A percentile compares a stretch with the other conserved stretches of the same genome.
Evolutionary conservation across 345 rosid species (phyloP).

Genomic region (Acer negundo): DNA sequence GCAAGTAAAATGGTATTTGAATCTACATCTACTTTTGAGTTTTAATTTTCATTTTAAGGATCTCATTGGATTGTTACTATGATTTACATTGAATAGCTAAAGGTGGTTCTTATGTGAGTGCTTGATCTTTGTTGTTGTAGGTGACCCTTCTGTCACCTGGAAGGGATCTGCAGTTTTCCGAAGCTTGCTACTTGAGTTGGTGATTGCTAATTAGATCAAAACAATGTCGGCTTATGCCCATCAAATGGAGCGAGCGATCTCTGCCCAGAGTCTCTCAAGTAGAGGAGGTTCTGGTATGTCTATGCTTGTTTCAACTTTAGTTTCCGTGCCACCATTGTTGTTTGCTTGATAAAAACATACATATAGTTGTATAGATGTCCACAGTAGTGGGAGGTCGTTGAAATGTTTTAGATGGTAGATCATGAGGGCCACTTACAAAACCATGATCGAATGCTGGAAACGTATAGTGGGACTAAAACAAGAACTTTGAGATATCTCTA

Average conservation of each 20-base stretch:
- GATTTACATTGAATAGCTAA: neutral
- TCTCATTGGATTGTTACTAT: slow-evolving; percentile 5
- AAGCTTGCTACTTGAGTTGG: slow-evolving; percentile 20
- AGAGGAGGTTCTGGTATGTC: slow-evolving; percentile 69
- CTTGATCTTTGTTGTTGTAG: slow-evolving; percentile 14
- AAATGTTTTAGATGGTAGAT: slow-evolving; percentile 6
- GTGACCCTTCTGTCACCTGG: slow-evolving; percentile 27
- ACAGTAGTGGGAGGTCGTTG: neutral
- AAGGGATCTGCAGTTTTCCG: slow-evolving; percentile 22
- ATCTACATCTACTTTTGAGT: slow-evolving; percentile 13
- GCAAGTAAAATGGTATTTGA: slow-evolving; percentile 17
- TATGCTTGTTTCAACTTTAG: neutral
- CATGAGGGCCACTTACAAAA: neutral
- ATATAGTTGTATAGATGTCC: neutral
- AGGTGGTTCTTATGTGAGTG: neutral
- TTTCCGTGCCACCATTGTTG: neutral
- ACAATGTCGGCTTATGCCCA: slow-evolving; percentile 72
- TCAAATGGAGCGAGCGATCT: slow-evolving; percentile 75
- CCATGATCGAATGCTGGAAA: neutral
- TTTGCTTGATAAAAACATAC: neutral
- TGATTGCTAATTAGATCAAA: slow-evolving; percentile 29
- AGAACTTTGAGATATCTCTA: neutral
- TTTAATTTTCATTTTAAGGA: neutral
- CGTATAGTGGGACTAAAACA: neutral
- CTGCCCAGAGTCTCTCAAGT: slow-evolving; percentile 58